Percentiles rank a stretch among this genome's conserved stretches.
phyloP scores from a whole-genome alignment of 768 basidiomycete species.

The Dioszegia aurantiaca region DNA sequence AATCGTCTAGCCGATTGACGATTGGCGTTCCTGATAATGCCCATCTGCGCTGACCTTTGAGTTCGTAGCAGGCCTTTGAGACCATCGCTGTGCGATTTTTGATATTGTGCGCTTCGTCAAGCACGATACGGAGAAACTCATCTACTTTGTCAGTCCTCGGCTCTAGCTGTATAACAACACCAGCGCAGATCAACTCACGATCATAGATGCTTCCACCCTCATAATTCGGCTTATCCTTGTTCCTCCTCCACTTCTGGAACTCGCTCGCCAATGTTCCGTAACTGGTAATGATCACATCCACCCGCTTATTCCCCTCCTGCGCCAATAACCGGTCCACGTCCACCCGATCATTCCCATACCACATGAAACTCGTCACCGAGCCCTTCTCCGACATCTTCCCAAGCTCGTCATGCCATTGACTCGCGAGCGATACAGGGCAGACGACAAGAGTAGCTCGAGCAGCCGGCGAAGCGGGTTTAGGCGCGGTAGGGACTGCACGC shows the following conservation, averaged over 20 bases:
- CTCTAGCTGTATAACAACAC: not conserved
- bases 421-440: conserved; percentile 81
- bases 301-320: conserved; percentile 57
- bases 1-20: conserved; percentile 86
- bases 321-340: conserved; percentile 63
- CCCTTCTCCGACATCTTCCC: conserved; percentile 73
- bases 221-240: conserved; percentile 65
- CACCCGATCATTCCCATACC: conserved; percentile 84
- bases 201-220: conserved; percentile 55
- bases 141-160: conserved; percentile 20
- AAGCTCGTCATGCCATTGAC: conserved; percentile 95
- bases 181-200: conserved; percentile 40
- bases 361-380: conserved; percentile 66
- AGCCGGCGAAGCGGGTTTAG: conserved; percentile 61
- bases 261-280: conserved; percentile 91
- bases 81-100: conserved; percentile 66
- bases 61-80: conserved; percentile 67
- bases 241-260: conserved; percentile 55
- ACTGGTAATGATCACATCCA: conserved; percentile 83
- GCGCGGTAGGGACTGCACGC: conserved; percentile 40
- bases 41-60: conserved; percentile 78
- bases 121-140: conserved; percentile 38
- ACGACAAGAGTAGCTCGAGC: conserved; percentile 75
- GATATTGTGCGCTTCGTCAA: conserved; percentile 90
- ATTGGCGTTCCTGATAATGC: conserved; percentile 95